Conservation (phyloP, 1,139 yeast species). For the Meyerozyma carpophila region DNA sequence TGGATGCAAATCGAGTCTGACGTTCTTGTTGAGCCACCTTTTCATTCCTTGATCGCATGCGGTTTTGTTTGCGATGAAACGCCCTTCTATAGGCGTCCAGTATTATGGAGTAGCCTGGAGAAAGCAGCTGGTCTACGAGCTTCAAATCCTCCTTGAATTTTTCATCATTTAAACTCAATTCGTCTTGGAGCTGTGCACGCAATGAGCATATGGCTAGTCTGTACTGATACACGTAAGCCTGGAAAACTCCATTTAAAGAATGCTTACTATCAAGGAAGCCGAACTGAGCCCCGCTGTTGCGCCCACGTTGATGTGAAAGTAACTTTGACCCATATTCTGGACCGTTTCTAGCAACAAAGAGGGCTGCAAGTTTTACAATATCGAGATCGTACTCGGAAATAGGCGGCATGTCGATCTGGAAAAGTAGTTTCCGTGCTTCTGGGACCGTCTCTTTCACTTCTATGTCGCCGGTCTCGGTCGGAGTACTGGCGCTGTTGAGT, state of each 20-base stretch:
- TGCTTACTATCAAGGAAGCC: conserved; percentile 62
- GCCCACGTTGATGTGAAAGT: conserved; percentile 29
- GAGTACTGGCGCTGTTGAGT: neutral
- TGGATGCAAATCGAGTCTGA: conserved; percentile 58
- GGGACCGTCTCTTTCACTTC: neutral
- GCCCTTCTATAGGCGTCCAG: conserved; percentile 54
- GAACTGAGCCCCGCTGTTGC: conserved; percentile 49
- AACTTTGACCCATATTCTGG: conserved; percentile 34
- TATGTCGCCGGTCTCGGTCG: neutral
- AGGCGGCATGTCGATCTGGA: conserved; percentile 46
- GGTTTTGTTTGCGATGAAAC: conserved; percentile 38
- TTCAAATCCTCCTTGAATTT: conserved; percentile 9
- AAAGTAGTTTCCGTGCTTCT: conserved; percentile 38
- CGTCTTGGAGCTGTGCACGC: neutral
- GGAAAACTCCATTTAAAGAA: conserved; percentile 54
- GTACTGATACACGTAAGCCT: conserved; percentile 54
- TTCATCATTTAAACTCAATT: neutral
- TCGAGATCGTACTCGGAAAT: conserved; percentile 63
- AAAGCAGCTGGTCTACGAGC: conserved; percentile 28
- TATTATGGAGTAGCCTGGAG: neutral
- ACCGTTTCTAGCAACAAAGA: conserved; percentile 57
- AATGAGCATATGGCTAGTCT: conserved; percentile 21
- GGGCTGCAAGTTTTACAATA: conserved; percentile 67
- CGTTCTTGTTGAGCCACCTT: conserved; percentile 30
- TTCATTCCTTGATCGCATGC: conserved; percentile 17